Base-by-base conservation (phyloP, 208 protist genomes). In the Leishmania martiniquensis region DNA sequence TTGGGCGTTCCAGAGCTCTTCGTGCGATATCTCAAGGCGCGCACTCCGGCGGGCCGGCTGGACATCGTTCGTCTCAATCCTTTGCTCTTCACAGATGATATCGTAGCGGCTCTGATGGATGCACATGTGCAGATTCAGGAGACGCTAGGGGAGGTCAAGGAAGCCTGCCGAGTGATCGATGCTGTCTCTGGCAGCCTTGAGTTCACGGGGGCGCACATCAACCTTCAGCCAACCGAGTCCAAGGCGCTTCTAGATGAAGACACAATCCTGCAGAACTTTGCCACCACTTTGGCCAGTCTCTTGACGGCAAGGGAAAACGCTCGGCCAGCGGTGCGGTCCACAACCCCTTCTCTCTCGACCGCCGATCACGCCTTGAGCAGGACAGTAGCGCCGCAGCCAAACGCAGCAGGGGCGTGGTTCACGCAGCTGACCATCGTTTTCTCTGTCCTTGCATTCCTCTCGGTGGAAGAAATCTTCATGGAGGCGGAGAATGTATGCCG, bases 401-500 rank as follows among this genome's bases (percentile, higher is more conserved):
- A 44, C 47, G 51, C 67, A 49, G 45, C 49, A 3, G 29, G 25
- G 54, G 5, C 44, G 52, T 83, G 79, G 79, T 83, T 79, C 66
- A 49, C 57, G 47, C 79, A 83, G 54, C 79, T 79, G 12, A 20
- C 78, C 15, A 34, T 97, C 15, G 87, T 95, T 32, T 68, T 97
- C 12, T 44, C 80, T 37, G 77, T 97, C 32, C 79, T 97, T 0
- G 90, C 90, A 17, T 97, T 88, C 74, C 82, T 95, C 6, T 80
- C 91, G 0, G 73, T 81, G 20, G 84, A 90, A 81, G 88, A 84
- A 17, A 77, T 89, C 20, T 84, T 97, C 9, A 84, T 73, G 55
- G 68, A 77, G 59, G 85, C 81, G 0, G 93, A 97, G 70, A 86
- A 88, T 20, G 91, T 95, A 17, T 97, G 91, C 63, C 81, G 60